A percentile compares a stretch with the other conserved stretches of the same genome.
Evolutionary conservation across 1,284 basidiomycete species (phyloP).

Genomic region (Clitocybe nebularis): DNA sequence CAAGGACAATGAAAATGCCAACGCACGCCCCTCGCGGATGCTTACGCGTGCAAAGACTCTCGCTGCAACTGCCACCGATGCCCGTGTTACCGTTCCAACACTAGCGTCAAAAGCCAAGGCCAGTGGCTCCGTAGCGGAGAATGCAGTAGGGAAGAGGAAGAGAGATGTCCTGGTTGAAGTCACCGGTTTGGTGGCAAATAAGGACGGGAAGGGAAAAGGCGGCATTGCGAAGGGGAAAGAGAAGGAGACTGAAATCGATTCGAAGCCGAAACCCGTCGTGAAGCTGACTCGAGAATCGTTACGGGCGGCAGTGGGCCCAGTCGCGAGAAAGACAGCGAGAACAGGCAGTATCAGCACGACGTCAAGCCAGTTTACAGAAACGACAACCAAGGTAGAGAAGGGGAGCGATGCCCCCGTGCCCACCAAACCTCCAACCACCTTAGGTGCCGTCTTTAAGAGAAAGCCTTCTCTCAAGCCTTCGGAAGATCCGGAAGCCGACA

Average conservation of each 20-base stretch:
- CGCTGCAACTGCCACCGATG: constrained; percentile 24
- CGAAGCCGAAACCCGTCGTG: constrained; percentile 5
- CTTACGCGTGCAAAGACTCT: constrained; percentile 27
- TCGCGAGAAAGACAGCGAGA: constrained; percentile 7
- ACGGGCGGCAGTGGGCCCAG: constrained; percentile 5
- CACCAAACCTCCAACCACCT: background rate
- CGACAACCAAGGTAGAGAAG: background rate
- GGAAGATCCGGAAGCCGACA: constrained; percentile 21
- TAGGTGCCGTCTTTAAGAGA: constrained; percentile 9
- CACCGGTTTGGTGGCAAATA: constrained; percentile 23
- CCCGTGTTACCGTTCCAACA: constrained; percentile 19
- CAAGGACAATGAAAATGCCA: constrained; percentile 26
- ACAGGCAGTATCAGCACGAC: constrained; percentile 10
- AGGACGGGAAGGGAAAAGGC: constrained; percentile 22
- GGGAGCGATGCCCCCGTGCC: background rate
- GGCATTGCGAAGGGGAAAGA: constrained; percentile 17
- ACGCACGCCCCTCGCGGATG: constrained; percentile 28
- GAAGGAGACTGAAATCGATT: constrained; percentile 15
- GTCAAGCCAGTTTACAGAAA: constrained; percentile 5
- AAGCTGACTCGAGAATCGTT: constrained; percentile 10
- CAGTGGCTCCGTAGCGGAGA: constrained; percentile 15
- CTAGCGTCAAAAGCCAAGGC: constrained; percentile 24
- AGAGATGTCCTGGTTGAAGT: constrained; percentile 37
- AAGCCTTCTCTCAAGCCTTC: constrained; percentile 12
- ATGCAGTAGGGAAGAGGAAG: constrained; percentile 31